Evolutionary conservation across 2,329 filamentous ascomycete genomes (phyloP), one percentile per base, ranked within the genome.

Genomic region (Aspergillus sojae): DNA sequence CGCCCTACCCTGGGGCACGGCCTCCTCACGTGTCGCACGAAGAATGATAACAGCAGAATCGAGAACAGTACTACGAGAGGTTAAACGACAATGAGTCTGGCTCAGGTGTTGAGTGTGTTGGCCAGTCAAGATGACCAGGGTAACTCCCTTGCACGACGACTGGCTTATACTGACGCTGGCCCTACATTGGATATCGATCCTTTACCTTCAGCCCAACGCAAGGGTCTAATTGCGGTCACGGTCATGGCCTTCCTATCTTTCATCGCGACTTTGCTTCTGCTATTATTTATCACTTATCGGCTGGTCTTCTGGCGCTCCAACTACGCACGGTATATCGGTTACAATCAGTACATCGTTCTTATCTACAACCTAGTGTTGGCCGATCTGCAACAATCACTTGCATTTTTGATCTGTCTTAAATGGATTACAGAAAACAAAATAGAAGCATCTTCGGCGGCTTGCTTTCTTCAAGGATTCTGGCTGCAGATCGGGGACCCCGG

Each of bases 271-370:
- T 71, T 78, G 3, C 61, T 65, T 2, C 75, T 85, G 5, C 76
- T 85, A 6, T 63, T 64, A 12, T 84, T 84, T 72, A 81, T 85
- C 64, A 84, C 83, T 11, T 81, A 83, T 65, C 81, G 83, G 28
- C 72, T 85, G n/a, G 68, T 85, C 36, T 81, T 81, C 64, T 85
- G 83, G 83, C 76, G 80, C 54, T 77, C 75, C 60, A 79, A 79
- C 63, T 83, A 84, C 68, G 71, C 77, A 45, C 75, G 81, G 65
- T 82, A 83, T 63, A 82, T 85, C 59, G 82, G 83, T 63, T 82
- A 84, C 72, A 85, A 85, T 66, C 83, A 85, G 73, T 85, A 83
- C 60, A 75, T 85, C n/a, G 72, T 85, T 45, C 78, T 85, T 28
- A 84, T 85, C 57, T 85, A 83, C 72, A 85, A 85, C 62, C 77